phyloP scores from a whole-genome alignment of 805 yeast genomes.

The Scheffersomyces ergatensis region DNA sequence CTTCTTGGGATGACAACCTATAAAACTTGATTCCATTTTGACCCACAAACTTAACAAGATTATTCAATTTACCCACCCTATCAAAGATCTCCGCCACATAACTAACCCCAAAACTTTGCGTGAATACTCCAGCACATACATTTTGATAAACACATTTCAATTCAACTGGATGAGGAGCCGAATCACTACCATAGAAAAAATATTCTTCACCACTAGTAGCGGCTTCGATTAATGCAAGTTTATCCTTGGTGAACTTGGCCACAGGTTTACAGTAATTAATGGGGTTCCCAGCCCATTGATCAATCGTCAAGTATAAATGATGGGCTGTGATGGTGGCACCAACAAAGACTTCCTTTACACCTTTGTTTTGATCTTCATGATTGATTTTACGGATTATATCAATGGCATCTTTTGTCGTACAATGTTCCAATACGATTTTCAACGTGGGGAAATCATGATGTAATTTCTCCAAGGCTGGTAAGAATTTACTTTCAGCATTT shows the following conservation, averaged over 20 bases:
- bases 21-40: conserved; percentile 75
- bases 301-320: conserved; percentile 84
- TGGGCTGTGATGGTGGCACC: conserved; percentile 97
- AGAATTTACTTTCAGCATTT: conserved; percentile 89
- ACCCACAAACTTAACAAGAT: conserved; percentile 71
- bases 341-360: conserved; percentile 51
- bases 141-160: conserved; percentile 75
- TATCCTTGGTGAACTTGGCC: conserved; percentile 87
- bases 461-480: conserved; percentile 81
- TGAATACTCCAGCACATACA: conserved; percentile 97
- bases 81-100: conserved; percentile 89
- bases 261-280: conserved; percentile 97
- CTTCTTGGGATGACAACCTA: conserved; percentile 33
- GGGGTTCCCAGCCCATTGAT: conserved; percentile 96
- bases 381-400: conserved; percentile 66
- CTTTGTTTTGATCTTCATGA: conserved; percentile 19
- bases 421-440: conserved; percentile 88
- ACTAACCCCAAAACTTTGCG: conserved; percentile 78
- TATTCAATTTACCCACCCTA: conserved; percentile 16
- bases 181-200: conserved; percentile 95
- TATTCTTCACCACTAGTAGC: conserved; percentile 90
- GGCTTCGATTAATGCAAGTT: conserved; percentile 76
- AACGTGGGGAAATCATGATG: conserved; percentile 82
- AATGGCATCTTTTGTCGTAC: conserved; percentile 88
- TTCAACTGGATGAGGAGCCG: conserved; percentile 92